A percentile compares a stretch with the other conserved stretches of the same genome.
phyloP scores from a whole-genome alignment of 768 basidiomycete genomes.

The Guyanaporus albipodus region DNA sequence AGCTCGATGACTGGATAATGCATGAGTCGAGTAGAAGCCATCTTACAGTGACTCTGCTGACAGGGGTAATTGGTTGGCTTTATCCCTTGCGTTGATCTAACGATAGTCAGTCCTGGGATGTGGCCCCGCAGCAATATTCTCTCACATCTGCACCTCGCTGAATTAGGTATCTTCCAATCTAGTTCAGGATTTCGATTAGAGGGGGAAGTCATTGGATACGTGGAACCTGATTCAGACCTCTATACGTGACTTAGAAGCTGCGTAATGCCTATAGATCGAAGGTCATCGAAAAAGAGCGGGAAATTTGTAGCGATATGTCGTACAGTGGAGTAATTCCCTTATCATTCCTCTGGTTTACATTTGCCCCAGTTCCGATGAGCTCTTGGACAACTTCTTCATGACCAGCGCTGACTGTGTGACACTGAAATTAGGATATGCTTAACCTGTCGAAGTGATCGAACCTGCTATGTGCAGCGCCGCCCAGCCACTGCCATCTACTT shows the following conservation, averaged over 20 bases:
- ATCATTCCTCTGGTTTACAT: slow-evolving; percentile 74
- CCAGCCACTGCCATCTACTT: slow-evolving; percentile 67
- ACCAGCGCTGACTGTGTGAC: slow-evolving; percentile 68
- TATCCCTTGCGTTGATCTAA: slow-evolving; percentile 93
- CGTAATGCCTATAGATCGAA: slow-evolving; percentile 66
- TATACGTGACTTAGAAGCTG: slow-evolving; percentile 86
- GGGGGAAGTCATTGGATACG: slow-evolving; percentile 21
- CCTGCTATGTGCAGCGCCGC: slow-evolving; percentile 78
- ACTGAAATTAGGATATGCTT: not conserved
- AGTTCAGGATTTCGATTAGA: too few species aligned
- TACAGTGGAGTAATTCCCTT: slow-evolving; percentile 85
- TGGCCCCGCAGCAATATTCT: slow-evolving; percentile 28
- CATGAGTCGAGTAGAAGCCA: not conserved
- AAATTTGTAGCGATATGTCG: slow-evolving; percentile 19
- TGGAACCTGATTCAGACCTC: slow-evolving; percentile 68
- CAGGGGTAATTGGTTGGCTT: slow-evolving; percentile 89
- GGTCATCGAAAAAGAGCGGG: slow-evolving; percentile 3
- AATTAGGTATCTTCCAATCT: slow-evolving; percentile 89
- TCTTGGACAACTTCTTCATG: slow-evolving; percentile 71
- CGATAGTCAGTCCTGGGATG: slow-evolving; percentile 30
- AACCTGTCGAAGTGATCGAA: slow-evolving; percentile 21
- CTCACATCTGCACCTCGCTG: slow-evolving; percentile 88
- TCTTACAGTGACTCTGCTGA: slow-evolving; percentile 28
- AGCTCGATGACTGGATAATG: slow-evolving; percentile 73
- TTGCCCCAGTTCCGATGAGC: slow-evolving; percentile 77